phyloP scores from a whole-genome alignment of 2,329 filamentous ascomycete genomes.

The Gyromitra esculenta region DNA sequence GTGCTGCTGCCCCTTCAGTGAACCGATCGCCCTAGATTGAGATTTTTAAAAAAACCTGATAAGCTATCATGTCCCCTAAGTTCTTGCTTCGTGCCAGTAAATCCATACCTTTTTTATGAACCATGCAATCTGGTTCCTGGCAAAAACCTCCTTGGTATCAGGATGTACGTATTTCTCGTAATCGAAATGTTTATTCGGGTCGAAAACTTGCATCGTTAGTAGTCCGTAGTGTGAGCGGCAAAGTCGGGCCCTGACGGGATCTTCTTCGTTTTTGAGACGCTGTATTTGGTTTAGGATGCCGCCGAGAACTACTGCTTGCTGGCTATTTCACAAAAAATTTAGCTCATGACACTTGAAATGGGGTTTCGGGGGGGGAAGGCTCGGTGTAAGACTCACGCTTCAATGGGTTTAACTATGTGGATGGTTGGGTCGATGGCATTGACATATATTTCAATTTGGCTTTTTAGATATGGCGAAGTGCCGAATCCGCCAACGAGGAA shows the following conservation, averaged over 20 bases:
- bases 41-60: background rate
- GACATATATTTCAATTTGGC: conserved; percentile 7
- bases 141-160: conserved; percentile 16
- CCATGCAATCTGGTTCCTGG: conserved; percentile 35
- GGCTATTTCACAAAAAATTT: conserved; percentile 3
- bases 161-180: conserved; percentile 21
- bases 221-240: conserved; percentile 25
- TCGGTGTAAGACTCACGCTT: conserved; percentile 2
- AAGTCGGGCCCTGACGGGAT: conserved; percentile 34
- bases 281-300: conserved; percentile 31
- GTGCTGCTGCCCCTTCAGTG: background rate
- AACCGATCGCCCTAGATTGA: conserved; percentile 13
- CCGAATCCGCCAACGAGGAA: conserved; percentile 46
- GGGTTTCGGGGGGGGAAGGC: background rate
- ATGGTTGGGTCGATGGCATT: conserved; percentile 2
- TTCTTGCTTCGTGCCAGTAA: background rate
- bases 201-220: conserved; percentile 10
- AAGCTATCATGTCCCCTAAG: background rate
- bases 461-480: conserved; percentile 41
- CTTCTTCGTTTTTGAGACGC: conserved; percentile 28
- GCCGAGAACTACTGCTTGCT: conserved; percentile 35
- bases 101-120: conserved; percentile 31
- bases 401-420: conserved; percentile 11
- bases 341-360: background rate
- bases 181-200: background rate